Evolutionary conservation across 176 grass and related monocot species (phyloP).

Genomic region (Eremochloa ophiuroides): DNA sequence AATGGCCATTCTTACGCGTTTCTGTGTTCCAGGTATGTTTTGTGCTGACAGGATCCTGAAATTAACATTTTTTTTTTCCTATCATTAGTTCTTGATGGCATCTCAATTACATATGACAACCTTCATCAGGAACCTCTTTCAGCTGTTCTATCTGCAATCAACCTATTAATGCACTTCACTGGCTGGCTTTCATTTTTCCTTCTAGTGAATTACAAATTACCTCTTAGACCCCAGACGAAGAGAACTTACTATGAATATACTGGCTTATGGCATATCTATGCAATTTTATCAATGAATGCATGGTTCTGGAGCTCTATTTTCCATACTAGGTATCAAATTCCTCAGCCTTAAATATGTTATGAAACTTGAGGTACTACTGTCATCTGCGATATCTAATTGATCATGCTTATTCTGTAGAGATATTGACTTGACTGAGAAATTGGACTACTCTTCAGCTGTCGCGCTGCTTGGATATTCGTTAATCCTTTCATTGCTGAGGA

Average conservation of each 20-base stretch:
- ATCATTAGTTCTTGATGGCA: neutral
- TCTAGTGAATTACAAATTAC: slow-evolving; percentile 69
- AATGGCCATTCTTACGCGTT: slow-evolving; percentile 74
- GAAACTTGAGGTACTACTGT: neutral
- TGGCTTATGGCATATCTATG: slow-evolving; percentile 94
- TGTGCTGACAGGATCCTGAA: neutral
- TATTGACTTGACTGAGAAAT: slow-evolving; percentile 89
- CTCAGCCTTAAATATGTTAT: neutral
- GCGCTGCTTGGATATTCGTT: slow-evolving; percentile 80
- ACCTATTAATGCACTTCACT: slow-evolving; percentile 71
- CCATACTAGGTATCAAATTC: slow-evolving; percentile 69
- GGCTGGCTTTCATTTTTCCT: slow-evolving; percentile 71
- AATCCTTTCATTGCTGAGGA: slow-evolving; percentile 77
- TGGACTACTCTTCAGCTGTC: slow-evolving; percentile 93
- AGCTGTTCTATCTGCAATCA: slow-evolving; percentile 60
- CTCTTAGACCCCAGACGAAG: slow-evolving; percentile 61
- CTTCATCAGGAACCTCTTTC: slow-evolving; percentile 74
- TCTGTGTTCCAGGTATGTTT: slow-evolving; percentile 74
- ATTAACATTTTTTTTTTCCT: neutral
- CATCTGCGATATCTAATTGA: neutral
- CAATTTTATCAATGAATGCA: slow-evolving; percentile 82
- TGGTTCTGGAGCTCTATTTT: slow-evolving; percentile 97
- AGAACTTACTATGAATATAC: slow-evolving; percentile 87
- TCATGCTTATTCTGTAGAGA: slow-evolving; percentile 55
- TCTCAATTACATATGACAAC: slow-evolving; percentile 5